Evolutionary conservation across 345 rosid genomes (phyloP).

Genomic region (Eucalyptus curtisii): DNA sequence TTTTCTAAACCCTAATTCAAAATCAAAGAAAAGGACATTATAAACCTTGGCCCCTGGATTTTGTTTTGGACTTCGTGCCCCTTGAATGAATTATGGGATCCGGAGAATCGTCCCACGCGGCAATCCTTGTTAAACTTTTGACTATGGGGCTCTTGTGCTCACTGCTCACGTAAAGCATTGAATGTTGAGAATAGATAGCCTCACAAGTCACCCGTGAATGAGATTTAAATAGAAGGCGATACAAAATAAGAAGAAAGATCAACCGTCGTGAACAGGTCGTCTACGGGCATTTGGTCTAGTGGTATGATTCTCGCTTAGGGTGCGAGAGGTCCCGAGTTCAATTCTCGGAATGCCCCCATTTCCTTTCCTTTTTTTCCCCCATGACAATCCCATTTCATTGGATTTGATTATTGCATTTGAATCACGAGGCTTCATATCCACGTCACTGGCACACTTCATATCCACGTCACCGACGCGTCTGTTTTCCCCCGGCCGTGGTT

Average conservation of each 20-base stretch:
- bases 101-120: neutral
- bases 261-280: neutral
- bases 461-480: too few species aligned
- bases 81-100: neutral
- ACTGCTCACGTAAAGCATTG: neutral
- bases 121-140: neutral
- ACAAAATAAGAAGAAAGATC: neutral
- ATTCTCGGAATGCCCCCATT: constrained; percentile 53
- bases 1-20: neutral
- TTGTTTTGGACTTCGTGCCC: neutral
- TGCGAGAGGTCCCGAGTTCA: constrained; percentile 81
- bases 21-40: neutral
- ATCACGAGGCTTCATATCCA: neutral
- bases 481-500: too few species aligned
- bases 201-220: neutral
- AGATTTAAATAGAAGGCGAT: neutral
- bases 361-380: neutral
- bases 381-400: neutral
- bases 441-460: too few species aligned
- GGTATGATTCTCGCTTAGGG: constrained; percentile 92
- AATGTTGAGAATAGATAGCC: neutral
- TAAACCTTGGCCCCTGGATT: neutral
- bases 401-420: neutral
- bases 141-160: neutral
- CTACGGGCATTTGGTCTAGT: constrained; percentile 71